Conservation (phyloP, 2,329 filamentous ascomycete genomes). For the Pseudonectria foliicola region DNA sequence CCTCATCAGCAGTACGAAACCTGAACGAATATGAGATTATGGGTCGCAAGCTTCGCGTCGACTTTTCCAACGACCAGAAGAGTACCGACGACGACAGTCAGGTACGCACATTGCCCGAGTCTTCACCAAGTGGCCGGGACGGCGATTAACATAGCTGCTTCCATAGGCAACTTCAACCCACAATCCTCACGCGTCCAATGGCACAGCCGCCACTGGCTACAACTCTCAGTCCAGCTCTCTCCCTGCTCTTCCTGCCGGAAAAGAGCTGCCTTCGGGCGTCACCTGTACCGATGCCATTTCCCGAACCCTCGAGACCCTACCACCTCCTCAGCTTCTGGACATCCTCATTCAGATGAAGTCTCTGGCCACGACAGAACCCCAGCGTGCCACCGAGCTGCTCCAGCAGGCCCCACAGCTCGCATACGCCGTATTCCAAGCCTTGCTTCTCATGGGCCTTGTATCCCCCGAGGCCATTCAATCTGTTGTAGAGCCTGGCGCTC, state of each 20-base stretch:
- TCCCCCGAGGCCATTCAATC: constrained; percentile 75
- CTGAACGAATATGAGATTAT: constrained; percentile 93
- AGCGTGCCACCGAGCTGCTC: constrained; percentile 78
- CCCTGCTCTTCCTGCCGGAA: constrained; percentile 76
- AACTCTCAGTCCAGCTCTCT: constrained; percentile 44
- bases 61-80: constrained; percentile 90
- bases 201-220: constrained; percentile 25
- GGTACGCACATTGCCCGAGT: constrained; percentile 2
- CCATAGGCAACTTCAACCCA: constrained; percentile 14
- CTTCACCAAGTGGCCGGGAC: constrained; percentile 4
- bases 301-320: constrained; percentile 77
- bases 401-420: constrained; percentile 85
- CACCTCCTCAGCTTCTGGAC: constrained; percentile 82
- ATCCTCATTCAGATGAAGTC: constrained; percentile 93
- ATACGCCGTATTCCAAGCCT: constrained; percentile 90
- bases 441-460: constrained; percentile 87
- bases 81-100: constrained; percentile 51
- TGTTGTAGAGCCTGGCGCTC: constrained; percentile 60
- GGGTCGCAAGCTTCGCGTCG: constrained; percentile 87
- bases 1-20: constrained; percentile 89
- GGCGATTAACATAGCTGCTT: not conserved
- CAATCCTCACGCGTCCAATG: constrained; percentile 26
- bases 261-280: constrained; percentile 75
- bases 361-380: constrained; percentile 73
- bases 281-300: constrained; percentile 88